Conservation (phyloP, 805 yeast genomes). For the Starmerella bacillaris region DNA sequence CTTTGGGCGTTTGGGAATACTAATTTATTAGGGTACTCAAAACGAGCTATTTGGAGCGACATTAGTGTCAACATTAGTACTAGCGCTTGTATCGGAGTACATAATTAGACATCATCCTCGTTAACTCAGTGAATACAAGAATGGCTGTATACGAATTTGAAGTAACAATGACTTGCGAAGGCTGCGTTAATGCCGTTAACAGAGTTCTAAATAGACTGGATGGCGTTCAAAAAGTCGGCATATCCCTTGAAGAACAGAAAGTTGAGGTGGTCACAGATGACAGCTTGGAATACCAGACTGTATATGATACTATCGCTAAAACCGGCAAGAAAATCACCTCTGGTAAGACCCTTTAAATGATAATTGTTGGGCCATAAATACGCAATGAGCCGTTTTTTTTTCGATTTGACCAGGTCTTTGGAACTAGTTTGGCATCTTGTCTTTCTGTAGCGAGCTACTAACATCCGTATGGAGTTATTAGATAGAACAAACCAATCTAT, state of each 20-base stretch:
- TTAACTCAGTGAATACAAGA: neutral
- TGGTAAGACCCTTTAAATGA: constrained; percentile 33
- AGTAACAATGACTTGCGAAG: constrained; percentile 18
- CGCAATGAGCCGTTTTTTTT: no score
- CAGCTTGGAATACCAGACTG: constrained; percentile 49
- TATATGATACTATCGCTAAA: constrained; percentile 64
- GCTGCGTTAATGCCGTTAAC: constrained; percentile 76
- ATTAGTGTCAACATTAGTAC: no score
- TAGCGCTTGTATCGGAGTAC: no score
- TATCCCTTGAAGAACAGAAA: constrained; percentile 62
- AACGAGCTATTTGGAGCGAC: no score
- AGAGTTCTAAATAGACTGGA: constrained; percentile 51
- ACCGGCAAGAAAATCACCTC: constrained; percentile 71
- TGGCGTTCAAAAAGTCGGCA: constrained; percentile 57
- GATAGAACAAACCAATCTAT: no score
- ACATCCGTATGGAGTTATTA: no score
- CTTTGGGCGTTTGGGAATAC: no score
- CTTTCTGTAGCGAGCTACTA: no score
- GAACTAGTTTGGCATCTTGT: neutral
- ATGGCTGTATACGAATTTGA: constrained; percentile 18
- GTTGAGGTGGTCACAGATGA: constrained; percentile 55
- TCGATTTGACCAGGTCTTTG: no score
- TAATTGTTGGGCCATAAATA: neutral
- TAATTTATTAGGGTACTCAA: no score
- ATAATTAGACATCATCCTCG: no score